Conservation (phyloP, 2,329 filamentous ascomycete species). For the Diaporthe citrichinensis region DNA sequence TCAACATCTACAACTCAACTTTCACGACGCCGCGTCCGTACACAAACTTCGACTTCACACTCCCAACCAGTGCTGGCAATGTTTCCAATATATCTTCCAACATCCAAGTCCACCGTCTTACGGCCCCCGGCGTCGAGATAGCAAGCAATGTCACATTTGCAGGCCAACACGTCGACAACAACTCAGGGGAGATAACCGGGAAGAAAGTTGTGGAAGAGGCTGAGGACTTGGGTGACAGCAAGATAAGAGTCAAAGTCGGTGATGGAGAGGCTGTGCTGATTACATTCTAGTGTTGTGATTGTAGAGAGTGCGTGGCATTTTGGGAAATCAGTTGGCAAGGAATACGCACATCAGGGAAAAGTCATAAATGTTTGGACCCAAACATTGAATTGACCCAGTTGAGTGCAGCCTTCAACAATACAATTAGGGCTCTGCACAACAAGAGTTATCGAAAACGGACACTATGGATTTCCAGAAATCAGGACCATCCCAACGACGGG, state of each 20-base stretch:
- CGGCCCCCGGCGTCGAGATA: conserved; percentile 23
- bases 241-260: background rate
- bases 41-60: conserved; percentile 3
- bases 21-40: conserved; percentile 12
- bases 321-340: background rate
- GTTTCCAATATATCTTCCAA: background rate
- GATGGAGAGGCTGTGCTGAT: conserved; percentile 14
- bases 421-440: background rate
- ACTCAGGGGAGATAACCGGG: background rate
- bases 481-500: background rate
- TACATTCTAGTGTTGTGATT: background rate
- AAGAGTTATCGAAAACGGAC: background rate
- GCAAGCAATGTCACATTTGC: conserved; percentile 31
- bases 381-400: no score
- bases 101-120: conserved; percentile 13
- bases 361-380: background rate
- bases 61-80: background rate
- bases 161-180: conserved; percentile 25
- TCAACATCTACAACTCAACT: conserved; percentile 29
- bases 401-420: no score
- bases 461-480: background rate
- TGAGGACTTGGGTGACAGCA: background rate
- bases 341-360: no score
- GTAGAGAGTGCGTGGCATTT: no score
- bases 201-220: background rate